Base-by-base conservation (phyloP, 176 grass and related monocot species). In the Aegilops umbellulata region DNA sequence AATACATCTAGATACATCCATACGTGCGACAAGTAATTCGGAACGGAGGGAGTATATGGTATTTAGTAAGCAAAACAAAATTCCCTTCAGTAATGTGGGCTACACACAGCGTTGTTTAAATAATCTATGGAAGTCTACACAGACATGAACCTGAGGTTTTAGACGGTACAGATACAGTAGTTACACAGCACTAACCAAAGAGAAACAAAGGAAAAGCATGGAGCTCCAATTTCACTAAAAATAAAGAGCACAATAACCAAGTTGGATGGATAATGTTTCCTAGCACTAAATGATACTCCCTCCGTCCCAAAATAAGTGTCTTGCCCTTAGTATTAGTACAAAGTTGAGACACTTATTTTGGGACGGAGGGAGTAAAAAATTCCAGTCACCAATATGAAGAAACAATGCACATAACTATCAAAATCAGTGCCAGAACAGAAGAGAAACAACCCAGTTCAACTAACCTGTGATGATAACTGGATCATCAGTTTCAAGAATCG, bases 401-500 rank as follows among this genome's bases (percentile, higher is more conserved):
- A 81, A 17, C 32, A 22, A 78, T 41, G 55, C 30, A 82, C n/a
- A 89, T 2, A 68, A 63, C 63, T 71, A 42, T 25, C 25, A 72
- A 83, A 79, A 39, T 31, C 69, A 65, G 19, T n/a, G 26, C 41
- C 19, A 17, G 69, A 89, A 76, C 5, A 88, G 42, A 88, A 65
- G 78, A 74, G 65, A n/a, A 86, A 23, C 19, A 81, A 57, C 29
- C 64, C 34, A 32, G 64, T 80, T 87, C 73, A 38, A 80, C 97
- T 88, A 80, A 97, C 97, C 93, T 99, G 97, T 60, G 97, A 99
- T 80, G 97, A 99, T 76, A 99, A 90, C 82, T 94, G 94, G 80
- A 90, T 87, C 97, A 99, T 99, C 64, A 99, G 92, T 86, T 99
- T 99, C 35, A 99, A 91, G 84, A 99, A 99, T 46, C 92, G 90